Base-by-base conservation (phyloP, 2,329 filamentous ascomycete genomes). In the Anthostomella pinea region DNA sequence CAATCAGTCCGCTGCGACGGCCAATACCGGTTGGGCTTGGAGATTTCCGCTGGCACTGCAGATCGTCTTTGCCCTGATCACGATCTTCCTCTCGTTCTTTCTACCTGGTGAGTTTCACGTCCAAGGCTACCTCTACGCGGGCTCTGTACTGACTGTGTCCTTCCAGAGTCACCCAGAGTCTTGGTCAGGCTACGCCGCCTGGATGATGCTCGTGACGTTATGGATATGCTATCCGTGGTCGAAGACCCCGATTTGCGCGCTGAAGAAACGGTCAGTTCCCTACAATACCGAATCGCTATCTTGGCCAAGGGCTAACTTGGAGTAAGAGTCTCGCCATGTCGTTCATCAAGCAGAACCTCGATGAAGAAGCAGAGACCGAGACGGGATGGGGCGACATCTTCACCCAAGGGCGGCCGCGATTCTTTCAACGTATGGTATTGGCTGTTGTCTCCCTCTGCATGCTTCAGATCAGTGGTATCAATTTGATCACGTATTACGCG, bases 321-420 rank as follows among this genome's bases (percentile, higher is more conserved):
- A n/a, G 25, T 27, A 7, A 27, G 25, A 30, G 18, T 13, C 28
- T 30, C 6, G 28, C 28, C 17, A 10, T 30, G 17, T 30, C 28
- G 17, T 30, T 30, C 28, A 15, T 30, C 6, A 30, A 30, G 28
- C 28, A 30, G 28, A 30, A 30, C 13, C 28, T 30, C 28, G 28
- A 30, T 8, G 28, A 30, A 13, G 28, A 30, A 15, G 28, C 28
- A 6, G 28, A 30, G 16, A 30, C 14, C 28, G 18, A 30, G 10
- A 16, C 28, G 17, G 18, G 28, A 10, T 30, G 28, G 17, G n/a
- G 29, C 15, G 17, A 20, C 15, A 19, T 31, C 11, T 20, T 31
- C 29, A 20, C 29, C 15, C 28, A 31, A 13, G 17, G 15, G 11
- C 8, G 18, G 8, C 29, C 29, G 15, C 5, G 29, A 7, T 31